Evolutionary conservation across 2,329 filamentous ascomycete species (phyloP).

Genomic region (Fusarium keratoplasticum): DNA sequence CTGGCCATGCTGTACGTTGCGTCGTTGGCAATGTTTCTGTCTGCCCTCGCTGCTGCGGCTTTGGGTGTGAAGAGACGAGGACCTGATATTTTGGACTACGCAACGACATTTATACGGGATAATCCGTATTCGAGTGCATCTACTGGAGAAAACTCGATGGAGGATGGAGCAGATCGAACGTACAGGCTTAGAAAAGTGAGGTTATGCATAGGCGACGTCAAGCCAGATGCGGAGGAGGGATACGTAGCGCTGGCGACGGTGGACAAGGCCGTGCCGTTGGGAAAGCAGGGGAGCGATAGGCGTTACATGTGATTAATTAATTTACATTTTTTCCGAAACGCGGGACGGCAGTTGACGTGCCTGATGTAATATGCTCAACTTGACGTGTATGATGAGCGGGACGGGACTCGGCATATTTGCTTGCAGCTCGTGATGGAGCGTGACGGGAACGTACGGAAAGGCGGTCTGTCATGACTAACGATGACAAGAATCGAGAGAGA

Average conservation of each 20-base stretch:
- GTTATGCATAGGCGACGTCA: slow-evolving; percentile 8
- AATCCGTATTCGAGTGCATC: background rate
- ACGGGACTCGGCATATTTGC: background rate
- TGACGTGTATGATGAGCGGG: background rate
- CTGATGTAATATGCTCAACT: background rate
- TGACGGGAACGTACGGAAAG: background rate
- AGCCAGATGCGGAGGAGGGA: background rate
- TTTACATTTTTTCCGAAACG: background rate
- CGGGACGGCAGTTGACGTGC: background rate
- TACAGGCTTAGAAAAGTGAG: background rate
- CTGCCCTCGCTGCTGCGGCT: background rate
- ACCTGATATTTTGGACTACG: slow-evolving; percentile 5
- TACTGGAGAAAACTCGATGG: background rate
- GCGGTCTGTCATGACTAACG: background rate
- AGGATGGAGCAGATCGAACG: slow-evolving; percentile 1
- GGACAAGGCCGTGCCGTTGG: background rate
- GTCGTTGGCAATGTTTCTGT: background rate
- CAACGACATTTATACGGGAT: background rate
- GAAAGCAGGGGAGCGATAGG: background rate
- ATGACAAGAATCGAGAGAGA: background rate
- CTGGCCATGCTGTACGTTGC: background rate
- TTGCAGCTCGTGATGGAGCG: background rate
- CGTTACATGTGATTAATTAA: background rate
- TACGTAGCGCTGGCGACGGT: slow-evolving; percentile 9
- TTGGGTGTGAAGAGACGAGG: background rate